Evolutionary conservation across 2,329 filamentous ascomycete genomes (phyloP), one percentile per base, ranked within the genome.

Genomic region (Trichoderma hamatum): DNA sequence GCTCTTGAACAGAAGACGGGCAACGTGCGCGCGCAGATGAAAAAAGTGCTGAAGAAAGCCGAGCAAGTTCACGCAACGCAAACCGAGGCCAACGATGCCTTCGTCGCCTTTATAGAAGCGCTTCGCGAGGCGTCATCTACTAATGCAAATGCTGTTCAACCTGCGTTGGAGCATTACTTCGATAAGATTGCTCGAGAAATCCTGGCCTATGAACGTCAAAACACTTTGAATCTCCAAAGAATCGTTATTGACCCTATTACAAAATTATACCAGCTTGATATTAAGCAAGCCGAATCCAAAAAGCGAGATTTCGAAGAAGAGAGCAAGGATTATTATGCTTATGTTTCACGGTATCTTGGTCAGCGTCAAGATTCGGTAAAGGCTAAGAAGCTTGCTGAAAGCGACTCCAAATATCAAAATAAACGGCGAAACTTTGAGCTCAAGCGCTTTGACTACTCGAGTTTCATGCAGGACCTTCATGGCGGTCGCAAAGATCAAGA

Each of bases 381-480:
- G 81, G 92, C 97, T 78, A 99, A 99, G 86, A 98, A 98, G 81
- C 89, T 96, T 71, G 92, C 88, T 51, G 94, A 97, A 75, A 97
- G 94, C 74, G 96, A 99, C 79, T 92, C 92, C 36, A 99, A 99
- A 77, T 99, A 98, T 77, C 95, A 98, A 78, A 89, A 87, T 56
- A 98, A 98, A 82, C 89, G 94, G 73, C 90, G 93, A 55, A 97
- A 94, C 74, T 99, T 99, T 76, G 96, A 99, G 82, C 86, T 99
- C 69, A 97, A 97, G 82, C 90, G 96, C 11, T 99, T 99, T 76
- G 96, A 99, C 80, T 99, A 99, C 79, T 98, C 95, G 3, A 97
- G 93, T 16, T 99, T 98, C 77, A 97, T 99, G 92, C 95, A 98
- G 76, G 96, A 99, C 82, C 85, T 99, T n/a, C 96, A 98, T 72